These are phyloP conservation scores for Pseudocohnilembus persalinus DNA, from an alignment of 169 alveolate species.

Conservation along the genomic window DNA sequence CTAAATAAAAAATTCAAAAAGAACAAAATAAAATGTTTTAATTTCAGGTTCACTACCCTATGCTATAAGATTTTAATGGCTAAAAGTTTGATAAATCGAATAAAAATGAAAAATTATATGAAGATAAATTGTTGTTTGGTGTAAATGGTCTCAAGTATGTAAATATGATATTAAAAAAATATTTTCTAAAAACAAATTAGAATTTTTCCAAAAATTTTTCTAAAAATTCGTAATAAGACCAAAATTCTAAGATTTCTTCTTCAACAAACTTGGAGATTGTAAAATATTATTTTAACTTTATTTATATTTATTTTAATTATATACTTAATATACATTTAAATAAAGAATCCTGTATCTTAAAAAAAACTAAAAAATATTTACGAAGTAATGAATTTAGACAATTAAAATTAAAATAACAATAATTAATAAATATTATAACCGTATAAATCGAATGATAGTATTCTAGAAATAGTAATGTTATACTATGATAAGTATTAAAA, in stretches of 20 bases:
- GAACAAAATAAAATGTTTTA: not conserved
- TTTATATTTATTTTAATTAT: too few species aligned
- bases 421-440: not conserved
- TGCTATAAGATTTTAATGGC: not conserved
- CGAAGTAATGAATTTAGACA: not conserved
- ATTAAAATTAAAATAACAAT: too few species aligned
- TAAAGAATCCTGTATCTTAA: not conserved
- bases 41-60: not conserved
- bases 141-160: not conserved
- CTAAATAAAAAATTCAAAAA: too few species aligned
- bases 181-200: too few species aligned
- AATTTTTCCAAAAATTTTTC: too few species aligned
- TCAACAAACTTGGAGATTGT: too few species aligned
- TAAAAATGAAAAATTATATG: not conserved
- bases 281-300: too few species aligned
- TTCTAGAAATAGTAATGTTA: not conserved
- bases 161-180: not conserved
- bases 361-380: too few species aligned
- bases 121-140: not conserved
- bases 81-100: not conserved
- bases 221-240: too few species aligned
- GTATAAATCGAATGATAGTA: not conserved
- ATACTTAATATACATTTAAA: too few species aligned
- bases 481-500: not conserved
- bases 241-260: too few species aligned